A percentile compares a stretch with the other conserved stretches of the same genome.
phyloP scores from a whole-genome alignment of 129 eudicot genomes.

The Silybum marianum region DNA sequence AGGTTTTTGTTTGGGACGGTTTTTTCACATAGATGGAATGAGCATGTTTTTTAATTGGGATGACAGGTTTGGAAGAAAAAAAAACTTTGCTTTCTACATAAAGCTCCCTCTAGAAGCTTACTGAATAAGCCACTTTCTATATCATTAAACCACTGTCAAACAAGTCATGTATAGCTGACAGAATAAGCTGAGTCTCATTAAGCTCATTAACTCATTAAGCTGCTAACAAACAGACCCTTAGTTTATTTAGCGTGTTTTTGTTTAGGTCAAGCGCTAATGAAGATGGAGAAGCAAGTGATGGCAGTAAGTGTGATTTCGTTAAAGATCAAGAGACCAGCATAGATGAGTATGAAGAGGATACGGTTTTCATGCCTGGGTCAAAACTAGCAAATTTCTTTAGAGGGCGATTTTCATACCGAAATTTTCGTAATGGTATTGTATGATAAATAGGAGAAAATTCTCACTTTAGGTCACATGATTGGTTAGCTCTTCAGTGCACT shows the following conservation, averaged over 20 bases:
- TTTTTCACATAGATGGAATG: too few species aligned
- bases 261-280: slow-evolving; percentile 29
- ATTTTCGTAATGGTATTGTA: slow-evolving; percentile 29
- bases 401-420: slow-evolving; percentile 43
- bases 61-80: too few species aligned
- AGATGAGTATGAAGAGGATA: slow-evolving; percentile 24
- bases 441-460: not conserved
- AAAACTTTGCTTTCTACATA: too few species aligned
- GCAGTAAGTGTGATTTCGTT: slow-evolving; percentile 12
- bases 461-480: not conserved
- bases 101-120: too few species aligned
- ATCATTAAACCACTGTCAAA: too few species aligned
- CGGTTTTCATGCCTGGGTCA: slow-evolving; percentile 23
- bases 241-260: slow-evolving; percentile 2
- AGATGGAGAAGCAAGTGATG: slow-evolving; percentile 14
- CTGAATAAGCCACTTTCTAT: too few species aligned
- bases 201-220: too few species aligned
- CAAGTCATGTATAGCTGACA: too few species aligned
- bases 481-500: not conserved
- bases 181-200: too few species aligned
- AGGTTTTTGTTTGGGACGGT: too few species aligned
- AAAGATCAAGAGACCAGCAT: slow-evolving; percentile 19
- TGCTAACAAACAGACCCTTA: not conserved
- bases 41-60: too few species aligned
- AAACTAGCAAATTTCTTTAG: slow-evolving; percentile 34